Evolutionary conservation across 805 yeast genomes (phyloP), one percentile per base, ranked within the genome.

Genomic region (Starmerella stigmatis): DNA sequence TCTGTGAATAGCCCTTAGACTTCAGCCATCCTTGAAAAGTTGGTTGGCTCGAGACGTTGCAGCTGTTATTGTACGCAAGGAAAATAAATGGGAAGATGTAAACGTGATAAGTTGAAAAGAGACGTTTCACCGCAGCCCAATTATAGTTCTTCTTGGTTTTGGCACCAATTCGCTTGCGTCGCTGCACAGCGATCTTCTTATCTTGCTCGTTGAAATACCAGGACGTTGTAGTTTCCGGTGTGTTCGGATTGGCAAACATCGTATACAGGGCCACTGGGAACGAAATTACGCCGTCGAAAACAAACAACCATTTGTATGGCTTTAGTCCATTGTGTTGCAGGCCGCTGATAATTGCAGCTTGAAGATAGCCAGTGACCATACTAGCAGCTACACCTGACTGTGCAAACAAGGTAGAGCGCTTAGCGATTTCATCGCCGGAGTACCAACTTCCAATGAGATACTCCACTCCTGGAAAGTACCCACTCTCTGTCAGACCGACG

Each of bases 341-440:
- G 32, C 60, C 56, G 32, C 65, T 58, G 51, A 62, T 70, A 37
- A 75, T 69, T n/a, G 74, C 74, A 16, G 76, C 75, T 56, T 74
- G 79, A 31, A 76, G 64, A 47, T 75, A 73, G 39, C 82, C 80
- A 0, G 81, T 68, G n/a, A 79, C 72, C 52, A 78, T 67, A 32
- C 52, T 34, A 1, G 65, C 67, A 2, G 62, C 60, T 2, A 50
- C 53, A 6, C 61, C 61, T 8, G 63, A 60, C 17, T 44, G 41
- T 5, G 59, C 57, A 41, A 57, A 61, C 22, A 62, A 37, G 10
- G 62, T 53, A 4, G 61, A 45, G 27, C 65, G 53, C 26, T 56
- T 60, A 25, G 59, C 51, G 26, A 62, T 41, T 37, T 62, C 66
- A 15, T 54, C 53, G 15, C 53, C 47, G 13, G 55, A 54, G 35